Percentiles rank a stretch among this genome's conserved stretches.
Conservation (phyloP, 2,329 filamentous ascomycete genomes). For the Penicillium paneum region DNA sequence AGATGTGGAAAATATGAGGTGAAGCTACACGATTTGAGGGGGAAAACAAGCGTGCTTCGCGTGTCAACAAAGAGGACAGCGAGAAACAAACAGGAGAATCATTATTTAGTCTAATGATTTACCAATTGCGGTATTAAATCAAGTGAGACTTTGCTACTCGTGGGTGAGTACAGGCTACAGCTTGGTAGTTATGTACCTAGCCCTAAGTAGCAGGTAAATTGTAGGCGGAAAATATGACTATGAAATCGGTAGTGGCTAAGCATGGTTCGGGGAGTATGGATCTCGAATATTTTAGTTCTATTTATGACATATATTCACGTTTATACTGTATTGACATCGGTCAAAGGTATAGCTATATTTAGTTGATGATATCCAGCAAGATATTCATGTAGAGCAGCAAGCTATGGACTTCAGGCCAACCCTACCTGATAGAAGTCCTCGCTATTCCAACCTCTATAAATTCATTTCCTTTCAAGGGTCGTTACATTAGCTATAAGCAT, state of each 20-base stretch:
- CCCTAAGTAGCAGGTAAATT: no score
- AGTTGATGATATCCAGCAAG: no score
- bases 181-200: background rate
- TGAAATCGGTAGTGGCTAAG: no score
- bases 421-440: background rate
- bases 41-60: background rate
- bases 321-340: background rate
- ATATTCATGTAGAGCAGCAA: background rate
- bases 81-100: background rate
- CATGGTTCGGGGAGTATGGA: background rate
- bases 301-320: background rate
- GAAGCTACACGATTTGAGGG: background rate
- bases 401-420: background rate
- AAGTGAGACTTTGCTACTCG: background rate
- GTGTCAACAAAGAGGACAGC: background rate
- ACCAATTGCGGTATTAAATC: background rate
- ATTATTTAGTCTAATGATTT: background rate
- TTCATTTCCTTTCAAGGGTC: background rate
- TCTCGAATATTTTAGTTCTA: background rate
- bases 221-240: no score
- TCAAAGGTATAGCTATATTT: background rate
- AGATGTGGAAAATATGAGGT: background rate
- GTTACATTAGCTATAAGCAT: background rate
- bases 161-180: background rate
- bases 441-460: background rate